Evolutionary conservation across 306 rosid species (phyloP), one percentile per base, ranked within the genome.

Genomic region (Gleditsia sinensis): DNA sequence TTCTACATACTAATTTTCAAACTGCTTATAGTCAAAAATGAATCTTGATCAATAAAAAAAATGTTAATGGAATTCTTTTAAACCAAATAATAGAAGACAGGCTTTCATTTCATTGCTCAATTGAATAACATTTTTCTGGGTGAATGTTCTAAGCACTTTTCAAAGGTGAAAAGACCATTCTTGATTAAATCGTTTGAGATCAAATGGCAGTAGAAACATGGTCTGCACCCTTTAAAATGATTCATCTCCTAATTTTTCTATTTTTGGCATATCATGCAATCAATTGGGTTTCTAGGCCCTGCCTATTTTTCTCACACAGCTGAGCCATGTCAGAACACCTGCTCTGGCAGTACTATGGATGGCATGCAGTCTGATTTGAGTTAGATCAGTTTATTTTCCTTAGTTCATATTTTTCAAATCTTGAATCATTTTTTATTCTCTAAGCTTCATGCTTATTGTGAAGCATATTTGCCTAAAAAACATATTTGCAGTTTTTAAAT

Each of bases 201-300:
- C n/a, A n/a, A n/a, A n/a, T n/a, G n/a, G n/a, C n/a, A n/a, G n/a
- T n/a, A n/a, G n/a, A n/a, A n/a, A n/a, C n/a, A n/a, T n/a, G n/a
- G n/a, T n/a, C n/a, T n/a, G n/a, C n/a, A n/a, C n/a, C n/a, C n/a
- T n/a, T n/a, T n/a, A n/a, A n/a, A n/a, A n/a, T n/a, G n/a, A n/a
- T n/a, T n/a, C n/a, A n/a, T n/a, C n/a, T n/a, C 61, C 32, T 39
- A 39, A 39, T 39, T 13, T 39, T 9, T 39, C 13, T 3, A 7
- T 7, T 13, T 42, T 89, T 75, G 55, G 76, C 94, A 91, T 97
- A 89, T 93, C 85, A 93, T 93, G 98, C 98, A 93, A 79, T 88
- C 98, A 17, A 85, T 90, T 37, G 98, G 96, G 30, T 92, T 92
- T 87, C 80, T 95, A 32, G 98, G 98, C 74, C 98, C 99, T 6